These are phyloP conservation scores for Afroboletus lepidellus DNA, from an alignment of 1,284 basidiomycete genomes.

Conservation along the genomic window DNA sequence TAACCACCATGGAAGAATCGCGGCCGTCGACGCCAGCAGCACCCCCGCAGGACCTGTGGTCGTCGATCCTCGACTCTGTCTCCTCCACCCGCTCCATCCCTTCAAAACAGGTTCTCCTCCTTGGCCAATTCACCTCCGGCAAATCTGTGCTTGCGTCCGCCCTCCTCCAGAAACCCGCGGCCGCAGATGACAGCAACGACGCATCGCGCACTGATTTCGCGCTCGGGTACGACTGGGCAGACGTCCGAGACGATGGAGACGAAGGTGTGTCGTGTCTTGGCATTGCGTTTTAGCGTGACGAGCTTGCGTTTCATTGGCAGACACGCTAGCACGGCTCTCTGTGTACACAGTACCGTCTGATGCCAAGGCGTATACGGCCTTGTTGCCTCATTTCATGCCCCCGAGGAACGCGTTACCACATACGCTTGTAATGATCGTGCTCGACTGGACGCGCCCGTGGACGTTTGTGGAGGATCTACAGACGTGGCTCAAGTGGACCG, in stretches of 20 bases:
- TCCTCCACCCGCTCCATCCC: conserved; percentile 82
- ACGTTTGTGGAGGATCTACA: conserved; percentile 87
- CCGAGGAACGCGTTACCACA: conserved; percentile 69
- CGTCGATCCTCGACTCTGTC: conserved; percentile 86
- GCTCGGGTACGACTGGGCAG: conserved; percentile 84
- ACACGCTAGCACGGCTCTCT: conserved; percentile 82
- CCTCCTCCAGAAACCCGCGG: conserved; percentile 61
- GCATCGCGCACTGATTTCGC: conserved; percentile 67
- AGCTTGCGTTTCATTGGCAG: conserved; percentile 39
- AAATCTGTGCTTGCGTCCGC: conserved; percentile 73
- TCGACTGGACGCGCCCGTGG: conserved; percentile 97
- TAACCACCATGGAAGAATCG: conserved; percentile 44
- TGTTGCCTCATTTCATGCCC: conserved; percentile 85
- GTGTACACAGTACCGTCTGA: conserved; percentile 88
- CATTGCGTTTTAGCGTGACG: background rate
- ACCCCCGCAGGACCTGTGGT: conserved; percentile 84
- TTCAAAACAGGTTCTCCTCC: conserved; percentile 79
- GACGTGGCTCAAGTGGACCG: conserved; percentile 84
- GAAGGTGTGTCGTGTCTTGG: conserved; percentile 61
- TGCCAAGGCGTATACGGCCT: conserved; percentile 64
- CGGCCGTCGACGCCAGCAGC: conserved; percentile 64
- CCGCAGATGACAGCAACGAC: conserved; percentile 53
- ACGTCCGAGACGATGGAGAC: conserved; percentile 83
- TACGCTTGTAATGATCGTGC: conserved; percentile 80
- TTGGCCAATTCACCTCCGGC: conserved; percentile 75